These are phyloP conservation scores for Fomitiporia mediterranea DNA, from an alignment of 1,284 basidiomycete species.

Conservation along the genomic window DNA sequence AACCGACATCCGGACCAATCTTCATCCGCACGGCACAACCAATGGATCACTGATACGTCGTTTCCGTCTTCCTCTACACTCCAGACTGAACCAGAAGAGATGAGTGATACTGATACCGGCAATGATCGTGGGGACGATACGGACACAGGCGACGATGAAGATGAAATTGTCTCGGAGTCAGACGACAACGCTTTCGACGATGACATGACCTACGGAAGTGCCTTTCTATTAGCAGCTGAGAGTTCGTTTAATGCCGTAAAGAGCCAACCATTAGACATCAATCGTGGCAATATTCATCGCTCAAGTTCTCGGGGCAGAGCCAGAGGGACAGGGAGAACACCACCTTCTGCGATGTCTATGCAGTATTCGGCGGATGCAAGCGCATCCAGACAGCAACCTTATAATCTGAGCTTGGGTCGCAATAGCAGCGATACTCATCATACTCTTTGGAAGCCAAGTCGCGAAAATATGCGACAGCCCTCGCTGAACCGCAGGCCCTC, in stretches of 20 bases:
- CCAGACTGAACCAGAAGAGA: slow-evolving; percentile 2
- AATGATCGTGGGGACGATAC: background rate
- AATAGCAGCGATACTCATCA: slow-evolving; percentile 1
- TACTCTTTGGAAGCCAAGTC: slow-evolving; percentile 13
- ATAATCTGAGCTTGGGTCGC: background rate
- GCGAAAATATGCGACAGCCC: slow-evolving; percentile 5
- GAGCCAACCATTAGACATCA: slow-evolving; percentile 4
- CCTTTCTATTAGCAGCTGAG: background rate
- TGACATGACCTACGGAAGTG: background rate
- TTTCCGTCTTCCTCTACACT: background rate
- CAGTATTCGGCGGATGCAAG: background rate
- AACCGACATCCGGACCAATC: background rate
- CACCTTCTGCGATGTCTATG: background rate
- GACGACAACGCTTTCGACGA: background rate
- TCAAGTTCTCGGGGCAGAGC: background rate
- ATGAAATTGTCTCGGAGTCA: background rate
- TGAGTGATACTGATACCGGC: background rate
- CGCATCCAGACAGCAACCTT: background rate
- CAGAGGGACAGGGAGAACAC: background rate
- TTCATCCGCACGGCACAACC: background rate
- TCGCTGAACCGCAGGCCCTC: background rate
- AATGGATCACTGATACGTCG: background rate
- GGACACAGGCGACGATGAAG: background rate
- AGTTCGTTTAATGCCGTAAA: background rate
- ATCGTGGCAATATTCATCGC: background rate